phyloP scores from a whole-genome alignment of 306 rosid genomes.

The Canavalia gladiata region DNA sequence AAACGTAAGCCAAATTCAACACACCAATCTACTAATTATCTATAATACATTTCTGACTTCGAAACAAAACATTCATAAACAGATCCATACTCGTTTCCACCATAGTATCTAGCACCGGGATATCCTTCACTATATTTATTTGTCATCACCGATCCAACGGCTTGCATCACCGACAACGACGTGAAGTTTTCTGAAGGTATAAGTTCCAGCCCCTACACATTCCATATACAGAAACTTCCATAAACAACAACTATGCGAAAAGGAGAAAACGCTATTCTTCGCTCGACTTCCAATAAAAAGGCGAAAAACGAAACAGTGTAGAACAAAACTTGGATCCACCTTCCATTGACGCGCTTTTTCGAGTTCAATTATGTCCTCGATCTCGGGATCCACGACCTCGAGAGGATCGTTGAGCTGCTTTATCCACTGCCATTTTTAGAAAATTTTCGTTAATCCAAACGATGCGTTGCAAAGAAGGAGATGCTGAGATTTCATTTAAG shows the following conservation, averaged over 20 bases:
- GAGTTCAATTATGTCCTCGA: slow-evolving; percentile 82
- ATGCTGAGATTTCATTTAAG: background rate
- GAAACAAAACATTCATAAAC: background rate
- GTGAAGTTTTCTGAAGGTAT: slow-evolving; percentile 94
- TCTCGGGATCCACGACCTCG: slow-evolving; percentile 80
- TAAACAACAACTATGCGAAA: background rate
- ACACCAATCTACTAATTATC: background rate
- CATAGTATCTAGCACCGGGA: slow-evolving; percentile 97
- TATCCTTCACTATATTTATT: slow-evolving; percentile 94
- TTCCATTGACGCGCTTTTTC: slow-evolving; percentile 97
- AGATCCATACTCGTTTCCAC: slow-evolving; percentile 84
- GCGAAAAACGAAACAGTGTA: background rate
- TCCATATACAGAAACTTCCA: background rate
- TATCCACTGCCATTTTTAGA: slow-evolving; percentile 70
- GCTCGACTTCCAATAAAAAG: background rate
- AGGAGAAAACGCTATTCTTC: background rate
- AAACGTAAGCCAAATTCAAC: slow-evolving; percentile 26
- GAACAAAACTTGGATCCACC: slow-evolving; percentile 35
- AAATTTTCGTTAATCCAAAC: background rate
- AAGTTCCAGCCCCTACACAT: slow-evolving; percentile 76
- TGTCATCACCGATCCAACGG: slow-evolving; percentile 96
- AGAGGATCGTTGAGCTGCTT: slow-evolving; percentile 86
- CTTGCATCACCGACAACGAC: slow-evolving; percentile 89
- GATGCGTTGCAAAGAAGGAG: no score
- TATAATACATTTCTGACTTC: slow-evolving; percentile 12